These are phyloP conservation scores for Serendipita sp. DNA, from an alignment of 768 basidiomycete species.

Conservation along the genomic window DNA sequence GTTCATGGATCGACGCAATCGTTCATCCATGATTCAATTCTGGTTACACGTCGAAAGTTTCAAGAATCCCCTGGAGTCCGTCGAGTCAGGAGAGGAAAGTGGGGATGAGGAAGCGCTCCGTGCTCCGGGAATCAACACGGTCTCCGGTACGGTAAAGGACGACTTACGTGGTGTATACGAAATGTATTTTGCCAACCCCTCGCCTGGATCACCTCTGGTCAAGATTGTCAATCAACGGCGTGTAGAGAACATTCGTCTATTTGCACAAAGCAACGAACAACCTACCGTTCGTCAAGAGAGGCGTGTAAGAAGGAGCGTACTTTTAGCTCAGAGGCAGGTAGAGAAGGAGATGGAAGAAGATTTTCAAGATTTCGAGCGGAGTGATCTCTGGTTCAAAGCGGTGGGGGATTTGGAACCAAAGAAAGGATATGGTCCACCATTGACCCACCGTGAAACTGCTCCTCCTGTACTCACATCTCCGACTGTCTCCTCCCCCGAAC, in stretches of 20 bases:
- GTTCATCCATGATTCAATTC: conserved; percentile 81
- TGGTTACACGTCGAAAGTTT: conserved; percentile 97
- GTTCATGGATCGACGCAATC: conserved; percentile 83
- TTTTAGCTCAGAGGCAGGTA: conserved; percentile 71
- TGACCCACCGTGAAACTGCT: not conserved
- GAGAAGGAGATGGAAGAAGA: conserved; percentile 84
- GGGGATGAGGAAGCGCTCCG: conserved; percentile 47
- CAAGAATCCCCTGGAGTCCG: conserved; percentile 84
- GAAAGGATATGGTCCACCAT: not conserved
- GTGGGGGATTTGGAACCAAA: conserved; percentile 38
- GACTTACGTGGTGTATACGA: conserved; percentile 84
- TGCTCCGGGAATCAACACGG: conserved; percentile 22
- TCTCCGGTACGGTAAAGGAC: conserved; percentile 51
- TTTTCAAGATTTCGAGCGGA: conserved; percentile 74
- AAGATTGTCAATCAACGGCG: conserved; percentile 50
- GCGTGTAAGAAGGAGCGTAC: conserved; percentile 59
- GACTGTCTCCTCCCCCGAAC: not conserved
- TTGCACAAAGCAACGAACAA: conserved; percentile 35
- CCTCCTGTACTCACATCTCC: not conserved
- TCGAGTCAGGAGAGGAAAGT: conserved; percentile 24
- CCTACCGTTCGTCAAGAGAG: conserved; percentile 30
- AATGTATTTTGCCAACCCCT: conserved; percentile 60
- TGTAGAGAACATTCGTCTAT: conserved; percentile 50
- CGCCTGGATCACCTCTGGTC: conserved; percentile 35
- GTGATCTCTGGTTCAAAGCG: conserved; percentile 87